Evolutionary conservation across 2,329 filamentous ascomycete species (phyloP).

Genomic region (Coleophoma eucalyptorum): DNA sequence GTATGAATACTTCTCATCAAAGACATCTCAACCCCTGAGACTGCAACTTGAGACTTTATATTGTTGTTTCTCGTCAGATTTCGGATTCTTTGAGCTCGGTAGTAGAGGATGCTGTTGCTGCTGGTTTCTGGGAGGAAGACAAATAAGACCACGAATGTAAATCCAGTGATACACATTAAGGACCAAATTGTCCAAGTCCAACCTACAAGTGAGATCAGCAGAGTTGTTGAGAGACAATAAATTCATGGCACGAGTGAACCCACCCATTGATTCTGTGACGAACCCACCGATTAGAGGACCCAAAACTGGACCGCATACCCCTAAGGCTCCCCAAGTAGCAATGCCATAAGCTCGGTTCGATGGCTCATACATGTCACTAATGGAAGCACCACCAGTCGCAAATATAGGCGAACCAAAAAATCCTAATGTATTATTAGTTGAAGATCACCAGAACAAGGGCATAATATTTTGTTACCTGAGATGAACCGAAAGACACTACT

Average conservation of each 20-base stretch:
- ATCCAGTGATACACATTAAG: conserved; percentile 54
- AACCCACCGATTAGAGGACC: conserved; percentile 59
- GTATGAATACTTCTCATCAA: conserved; percentile 41
- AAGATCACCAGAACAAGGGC: conserved; percentile 51
- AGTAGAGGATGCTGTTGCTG: conserved; percentile 40
- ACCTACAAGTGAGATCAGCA: conserved; percentile 42
- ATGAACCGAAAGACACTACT: conserved; percentile 41
- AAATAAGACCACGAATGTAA: conserved; percentile 52
- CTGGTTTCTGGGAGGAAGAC: conserved; percentile 59
- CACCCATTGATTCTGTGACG: conserved; percentile 39
- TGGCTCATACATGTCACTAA: conserved; percentile 48
- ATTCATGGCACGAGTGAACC: no score
- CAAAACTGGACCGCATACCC: conserved; percentile 44
- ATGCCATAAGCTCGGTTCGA: conserved; percentile 52
- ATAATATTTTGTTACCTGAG: conserved; percentile 31
- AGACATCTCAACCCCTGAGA: conserved; percentile 49
- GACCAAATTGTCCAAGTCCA: conserved; percentile 58
- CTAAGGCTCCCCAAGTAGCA: conserved; percentile 50
- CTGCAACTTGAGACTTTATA: conserved; percentile 54
- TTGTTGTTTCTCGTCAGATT: conserved; percentile 43
- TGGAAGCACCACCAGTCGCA: conserved; percentile 49
- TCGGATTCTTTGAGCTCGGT: conserved; percentile 36
- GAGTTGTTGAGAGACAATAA: no score
- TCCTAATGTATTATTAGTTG: no score
- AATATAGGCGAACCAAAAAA: conserved; percentile 61